Conservation (phyloP, 306 rosid genomes). For the Cucurbita maxima region DNA sequence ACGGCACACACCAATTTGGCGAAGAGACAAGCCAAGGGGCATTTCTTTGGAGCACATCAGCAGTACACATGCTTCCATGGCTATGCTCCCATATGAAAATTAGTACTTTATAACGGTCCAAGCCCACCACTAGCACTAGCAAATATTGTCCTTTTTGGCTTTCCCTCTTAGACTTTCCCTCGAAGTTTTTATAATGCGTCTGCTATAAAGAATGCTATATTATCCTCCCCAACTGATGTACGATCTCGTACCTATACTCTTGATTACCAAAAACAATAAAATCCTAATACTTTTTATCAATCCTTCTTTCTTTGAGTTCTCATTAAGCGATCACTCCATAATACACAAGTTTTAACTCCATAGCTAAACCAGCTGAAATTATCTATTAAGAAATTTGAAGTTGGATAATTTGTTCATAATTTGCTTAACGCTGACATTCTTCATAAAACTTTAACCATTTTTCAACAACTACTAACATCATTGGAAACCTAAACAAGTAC, state of each 20-base stretch:
- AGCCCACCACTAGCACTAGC: too few species aligned
- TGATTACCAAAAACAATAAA: background rate
- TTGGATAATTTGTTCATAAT: background rate
- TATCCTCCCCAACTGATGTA: too few species aligned
- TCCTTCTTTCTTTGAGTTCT: background rate
- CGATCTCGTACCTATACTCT: background rate
- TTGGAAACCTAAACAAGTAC: constrained; percentile 8
- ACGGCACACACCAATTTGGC: background rate
- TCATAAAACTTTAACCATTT: background rate
- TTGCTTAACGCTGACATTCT: background rate
- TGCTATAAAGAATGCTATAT: too few species aligned
- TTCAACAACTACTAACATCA: background rate
- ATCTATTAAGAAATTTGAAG: background rate
- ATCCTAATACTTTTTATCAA: background rate
- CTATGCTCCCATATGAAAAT: background rate
- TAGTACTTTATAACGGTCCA: too few species aligned
- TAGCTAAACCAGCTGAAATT: background rate
- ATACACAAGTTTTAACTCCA: background rate
- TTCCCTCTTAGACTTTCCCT: too few species aligned
- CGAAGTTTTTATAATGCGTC: too few species aligned
- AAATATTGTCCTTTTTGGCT: too few species aligned
- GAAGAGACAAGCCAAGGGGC: background rate
- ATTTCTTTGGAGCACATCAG: background rate
- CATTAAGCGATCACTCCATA: background rate
- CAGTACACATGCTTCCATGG: background rate